These are phyloP conservation scores for Haberlea rhodopensis DNA, from an alignment of 257 asterid species.

Conservation along the genomic window DNA sequence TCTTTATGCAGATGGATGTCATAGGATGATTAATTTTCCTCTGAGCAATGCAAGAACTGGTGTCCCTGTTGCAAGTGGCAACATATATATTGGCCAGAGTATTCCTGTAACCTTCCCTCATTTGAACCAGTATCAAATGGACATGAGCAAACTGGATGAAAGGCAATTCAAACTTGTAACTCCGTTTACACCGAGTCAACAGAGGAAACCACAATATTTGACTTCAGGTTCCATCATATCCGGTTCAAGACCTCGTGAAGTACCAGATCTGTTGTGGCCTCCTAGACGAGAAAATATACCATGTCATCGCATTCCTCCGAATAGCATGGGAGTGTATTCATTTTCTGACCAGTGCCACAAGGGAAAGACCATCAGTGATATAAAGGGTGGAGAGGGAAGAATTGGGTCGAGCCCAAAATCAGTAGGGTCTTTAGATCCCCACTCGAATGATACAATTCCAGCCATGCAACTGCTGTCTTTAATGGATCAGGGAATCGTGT, in stretches of 20 bases:
- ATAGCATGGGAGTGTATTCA: constrained; percentile 18
- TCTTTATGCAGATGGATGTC: constrained; percentile 26
- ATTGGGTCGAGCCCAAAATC: constrained; percentile 27
- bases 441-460: constrained; percentile 63
- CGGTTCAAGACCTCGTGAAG: constrained; percentile 29
- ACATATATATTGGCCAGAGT: constrained; percentile 24
- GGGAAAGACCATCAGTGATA: constrained; percentile 33
- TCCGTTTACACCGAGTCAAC: constrained; percentile 39
- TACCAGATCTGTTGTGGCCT: constrained; percentile 33
- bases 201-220: constrained; percentile 33
- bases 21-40: constrained; percentile 30
- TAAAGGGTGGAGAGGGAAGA: constrained; percentile 33
- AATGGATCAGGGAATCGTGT: constrained; percentile 53
- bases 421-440: constrained; percentile 43
- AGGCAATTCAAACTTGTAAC: constrained; percentile 35
- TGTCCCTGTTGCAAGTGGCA: constrained; percentile 22
- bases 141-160: constrained; percentile 25
- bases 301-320: constrained; percentile 32
- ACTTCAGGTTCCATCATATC: constrained; percentile 35
- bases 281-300: constrained; percentile 31
- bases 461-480: constrained; percentile 81
- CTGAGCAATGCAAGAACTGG: constrained; percentile 29
- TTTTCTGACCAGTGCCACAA: constrained; percentile 29
- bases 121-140: constrained; percentile 26
- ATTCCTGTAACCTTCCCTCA: constrained; percentile 26